phyloP scores from a whole-genome alignment of 805 yeast species.

The Priceomyces haplophilus region DNA sequence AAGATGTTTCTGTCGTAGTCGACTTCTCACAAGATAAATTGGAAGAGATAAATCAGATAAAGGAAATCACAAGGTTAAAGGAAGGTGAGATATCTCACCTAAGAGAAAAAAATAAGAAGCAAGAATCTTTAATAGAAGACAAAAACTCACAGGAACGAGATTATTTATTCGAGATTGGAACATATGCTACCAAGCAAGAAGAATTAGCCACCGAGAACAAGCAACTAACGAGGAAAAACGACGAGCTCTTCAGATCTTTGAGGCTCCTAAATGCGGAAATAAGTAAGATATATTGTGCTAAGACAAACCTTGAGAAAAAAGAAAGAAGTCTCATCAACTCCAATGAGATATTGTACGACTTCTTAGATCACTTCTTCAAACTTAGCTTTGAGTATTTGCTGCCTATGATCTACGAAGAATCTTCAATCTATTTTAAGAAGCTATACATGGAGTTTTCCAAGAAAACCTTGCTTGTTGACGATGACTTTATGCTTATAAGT shows the following conservation, averaged over 20 bases:
- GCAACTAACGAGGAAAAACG: conserved; percentile 1
- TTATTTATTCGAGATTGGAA: background rate
- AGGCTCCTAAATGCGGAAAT: conserved; percentile 4
- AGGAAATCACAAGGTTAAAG: background rate
- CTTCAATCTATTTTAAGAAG: conserved; percentile 9
- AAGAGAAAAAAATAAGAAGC: background rate
- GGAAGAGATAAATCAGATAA: too few relatives aligned
- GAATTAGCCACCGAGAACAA: conserved; percentile 2
- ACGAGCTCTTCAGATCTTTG: conserved; percentile 1
- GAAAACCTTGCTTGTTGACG: conserved; percentile 4
- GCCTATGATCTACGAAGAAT: conserved; percentile 17
- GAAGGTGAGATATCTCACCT: background rate
- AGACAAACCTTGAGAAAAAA: conserved; percentile 37
- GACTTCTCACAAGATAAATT: too few relatives aligned
- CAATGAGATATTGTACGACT: conserved; percentile 17
- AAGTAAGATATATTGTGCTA: conserved; percentile 1
- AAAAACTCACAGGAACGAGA: background rate
- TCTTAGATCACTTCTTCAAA: conserved; percentile 3
- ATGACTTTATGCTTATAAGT: conserved; percentile 8
- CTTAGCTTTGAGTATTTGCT: conserved; percentile 7
- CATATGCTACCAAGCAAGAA: background rate
- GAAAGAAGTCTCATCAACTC: conserved; percentile 34
- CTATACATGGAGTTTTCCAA: conserved; percentile 6
- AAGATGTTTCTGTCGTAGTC: too few relatives aligned
- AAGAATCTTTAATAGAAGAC: background rate